Percentiles rank a stretch among this genome's conserved stretches.
These are phyloP conservation scores for Clavariopsis aquatica DNA, from an alignment of 495 filamentous ascomycete species.

Conservation along the genomic window DNA sequence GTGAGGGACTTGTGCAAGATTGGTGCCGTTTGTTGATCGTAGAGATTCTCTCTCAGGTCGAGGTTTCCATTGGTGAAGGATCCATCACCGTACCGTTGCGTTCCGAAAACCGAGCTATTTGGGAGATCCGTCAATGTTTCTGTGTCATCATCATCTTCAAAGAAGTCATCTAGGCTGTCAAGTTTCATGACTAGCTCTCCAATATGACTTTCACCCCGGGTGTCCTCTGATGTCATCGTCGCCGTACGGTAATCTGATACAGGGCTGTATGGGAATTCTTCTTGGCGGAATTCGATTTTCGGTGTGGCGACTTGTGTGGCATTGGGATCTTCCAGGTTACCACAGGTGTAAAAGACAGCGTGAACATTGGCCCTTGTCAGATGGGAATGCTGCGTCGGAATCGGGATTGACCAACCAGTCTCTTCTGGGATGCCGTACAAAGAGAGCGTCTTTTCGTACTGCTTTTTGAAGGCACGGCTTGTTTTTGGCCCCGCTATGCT, in stretches of 20 bases:
- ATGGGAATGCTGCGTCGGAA: slow-evolving; percentile 83
- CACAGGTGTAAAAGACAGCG: slow-evolving; percentile 90
- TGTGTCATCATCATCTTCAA: slow-evolving; percentile 59
- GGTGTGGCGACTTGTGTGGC: slow-evolving; percentile 67
- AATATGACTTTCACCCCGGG: slow-evolving; percentile 70
- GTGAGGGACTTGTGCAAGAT: slow-evolving; percentile 82
- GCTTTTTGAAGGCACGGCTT: slow-evolving; percentile 74
- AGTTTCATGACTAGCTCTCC: slow-evolving; percentile 87
- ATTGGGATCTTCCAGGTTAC: slow-evolving; percentile 57
- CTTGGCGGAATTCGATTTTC: slow-evolving; percentile 86
- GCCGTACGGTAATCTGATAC: slow-evolving; percentile 74
- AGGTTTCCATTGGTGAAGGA: slow-evolving; percentile 51
- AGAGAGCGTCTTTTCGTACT: slow-evolving; percentile 91
- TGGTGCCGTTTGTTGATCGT: slow-evolving; percentile 90
- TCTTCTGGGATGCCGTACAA: slow-evolving; percentile 96
- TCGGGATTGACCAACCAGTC: slow-evolving; percentile 93
- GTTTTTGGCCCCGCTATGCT: slow-evolving; percentile 86
- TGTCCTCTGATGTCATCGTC: slow-evolving; percentile 91
- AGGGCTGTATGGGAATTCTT: slow-evolving; percentile 82
- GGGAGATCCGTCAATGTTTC: slow-evolving; percentile 55
- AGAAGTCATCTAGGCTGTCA: slow-evolving; percentile 93
- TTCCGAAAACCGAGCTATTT: slow-evolving; percentile 40
- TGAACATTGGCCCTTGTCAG: slow-evolving; percentile 90
- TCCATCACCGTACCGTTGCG: slow-evolving; percentile 17
- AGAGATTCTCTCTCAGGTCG: slow-evolving; percentile 80